Base-by-base conservation (phyloP, 306 rosid species). In the Coriaria nepalensis region DNA sequence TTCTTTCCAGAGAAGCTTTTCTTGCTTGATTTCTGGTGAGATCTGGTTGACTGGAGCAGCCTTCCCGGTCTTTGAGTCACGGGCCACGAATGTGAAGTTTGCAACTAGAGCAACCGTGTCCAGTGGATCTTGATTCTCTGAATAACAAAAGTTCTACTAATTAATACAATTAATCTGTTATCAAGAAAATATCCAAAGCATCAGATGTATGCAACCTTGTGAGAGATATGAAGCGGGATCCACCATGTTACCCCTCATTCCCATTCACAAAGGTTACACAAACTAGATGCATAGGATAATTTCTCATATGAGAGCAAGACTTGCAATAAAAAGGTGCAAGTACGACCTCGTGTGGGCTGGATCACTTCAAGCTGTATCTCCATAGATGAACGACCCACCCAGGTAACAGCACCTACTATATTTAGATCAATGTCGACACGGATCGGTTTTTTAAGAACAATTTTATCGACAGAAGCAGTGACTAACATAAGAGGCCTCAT, bases 61-160 rank as follows among this genome's bases (percentile, higher is more conserved):
- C 63, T 79, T 79, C 56, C 86, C 93, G 0, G 86, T 78, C 48
- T 50, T 50, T 0, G 78, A 54, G 65, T 86, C 93, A 57, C 96
- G 81, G 40, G 88, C 96, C 72, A 86, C 93, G 66, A 81, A 86
- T 41, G 96, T 79, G 70, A 86, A 86, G 71, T 81, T 86, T 40
- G 93, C 90, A 35, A 74, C 48, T 47, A 86, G 78, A 49, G 80
- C 75, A 49, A 63, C 61, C 5, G 85, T 55, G 49, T 78, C 75
- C 50, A 76, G 60, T 39, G 60, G 51, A 47, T 43, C 32, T 0
- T 56, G 42, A 9, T 54, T 55, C 42, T 65, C 95, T 70, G 65
- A 54, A 41, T 74, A 49, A 56, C 33, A 50, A 45, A 33, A 41
- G 50, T 68, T 68, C 34, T 40, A 36, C 53, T 49, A 47, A 55